Evolutionary conservation across 208 protist genomes (phyloP).

Genomic region (Trypanosoma scelopori): DNA sequence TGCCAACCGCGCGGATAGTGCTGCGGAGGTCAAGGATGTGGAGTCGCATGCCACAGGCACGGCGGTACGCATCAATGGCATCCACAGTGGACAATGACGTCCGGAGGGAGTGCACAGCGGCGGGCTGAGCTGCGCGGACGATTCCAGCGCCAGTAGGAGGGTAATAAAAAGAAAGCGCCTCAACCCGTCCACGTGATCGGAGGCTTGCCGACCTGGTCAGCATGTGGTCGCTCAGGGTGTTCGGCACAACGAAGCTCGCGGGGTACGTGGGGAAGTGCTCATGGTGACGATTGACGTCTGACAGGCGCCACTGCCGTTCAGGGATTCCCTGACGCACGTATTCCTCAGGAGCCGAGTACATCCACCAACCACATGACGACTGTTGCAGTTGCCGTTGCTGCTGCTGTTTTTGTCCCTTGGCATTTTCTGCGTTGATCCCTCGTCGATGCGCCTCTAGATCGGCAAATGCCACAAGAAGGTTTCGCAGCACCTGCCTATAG

Average conservation of each 20-base stretch:
- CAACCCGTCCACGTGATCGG: conserved; percentile 63
- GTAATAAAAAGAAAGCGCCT: conserved; percentile 71
- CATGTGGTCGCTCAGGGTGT: conserved; percentile 16
- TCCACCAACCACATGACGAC: conserved; percentile 33
- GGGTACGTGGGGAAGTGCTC: conserved; percentile 52
- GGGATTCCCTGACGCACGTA: conserved; percentile 38
- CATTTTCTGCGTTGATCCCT: not conserved
- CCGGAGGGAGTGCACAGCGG: conserved; percentile 26
- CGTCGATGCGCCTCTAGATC: conserved; percentile 14
- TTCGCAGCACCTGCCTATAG: conserved; percentile 38
- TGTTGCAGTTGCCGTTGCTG: not conserved
- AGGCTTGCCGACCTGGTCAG: conserved; percentile 22
- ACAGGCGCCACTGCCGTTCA: conserved; percentile 33
- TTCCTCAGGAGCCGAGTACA: conserved; percentile 45
- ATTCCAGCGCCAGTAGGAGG: conserved; percentile 40
- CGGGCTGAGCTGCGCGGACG: conserved; percentile 74
- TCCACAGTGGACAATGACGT: conserved; percentile 20
- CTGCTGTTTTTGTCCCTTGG: not conserved
- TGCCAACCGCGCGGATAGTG: conserved; percentile 28
- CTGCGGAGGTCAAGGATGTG: conserved; percentile 47
- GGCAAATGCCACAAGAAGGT: conserved; percentile 39
- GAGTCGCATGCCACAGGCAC: conserved; percentile 20
- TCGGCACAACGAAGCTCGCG: conserved; percentile 43
- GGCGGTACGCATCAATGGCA: conserved; percentile 9
- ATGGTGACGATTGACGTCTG: conserved; percentile 37